These are phyloP conservation scores for Pouteria campechiana DNA, from an alignment of 179 eudicot genomes.

Conservation along the genomic window DNA sequence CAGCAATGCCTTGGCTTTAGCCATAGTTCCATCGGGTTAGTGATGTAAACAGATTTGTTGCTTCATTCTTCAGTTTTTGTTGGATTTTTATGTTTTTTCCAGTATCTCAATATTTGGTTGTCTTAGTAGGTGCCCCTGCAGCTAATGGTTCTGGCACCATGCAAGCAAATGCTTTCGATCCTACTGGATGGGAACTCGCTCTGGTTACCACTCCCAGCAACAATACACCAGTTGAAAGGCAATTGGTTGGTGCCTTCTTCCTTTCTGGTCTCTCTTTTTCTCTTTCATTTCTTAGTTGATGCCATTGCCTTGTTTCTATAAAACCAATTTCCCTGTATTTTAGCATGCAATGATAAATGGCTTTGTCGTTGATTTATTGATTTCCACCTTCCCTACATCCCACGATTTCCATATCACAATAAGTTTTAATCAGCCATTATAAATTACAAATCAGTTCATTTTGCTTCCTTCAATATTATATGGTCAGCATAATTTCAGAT, in stretches of 20 bases:
- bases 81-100: neutral
- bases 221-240: conserved; percentile 58
- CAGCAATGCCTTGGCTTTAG: conserved; percentile 84
- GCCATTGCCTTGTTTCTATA: neutral
- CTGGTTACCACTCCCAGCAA: conserved; percentile 76
- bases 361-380: no score
- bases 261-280: neutral
- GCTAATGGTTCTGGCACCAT: conserved; percentile 37
- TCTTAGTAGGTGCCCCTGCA: conserved; percentile 33
- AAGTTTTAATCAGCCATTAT: no score
- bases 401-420: no score
- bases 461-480: no score
- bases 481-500: no score
- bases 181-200: conserved; percentile 91
- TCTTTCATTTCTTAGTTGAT: neutral
- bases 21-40: conserved; percentile 68
- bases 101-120: neutral
- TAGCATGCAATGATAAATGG: no score
- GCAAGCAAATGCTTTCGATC: conserved; percentile 51
- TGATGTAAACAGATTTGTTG: neutral
- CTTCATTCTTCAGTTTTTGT: neutral
- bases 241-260: conserved; percentile 45
- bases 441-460: no score
- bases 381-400: no score
- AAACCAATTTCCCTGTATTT: neutral